Conservation (phyloP, 2,329 filamentous ascomycete genomes). For the Pseudocercospora vitis region DNA sequence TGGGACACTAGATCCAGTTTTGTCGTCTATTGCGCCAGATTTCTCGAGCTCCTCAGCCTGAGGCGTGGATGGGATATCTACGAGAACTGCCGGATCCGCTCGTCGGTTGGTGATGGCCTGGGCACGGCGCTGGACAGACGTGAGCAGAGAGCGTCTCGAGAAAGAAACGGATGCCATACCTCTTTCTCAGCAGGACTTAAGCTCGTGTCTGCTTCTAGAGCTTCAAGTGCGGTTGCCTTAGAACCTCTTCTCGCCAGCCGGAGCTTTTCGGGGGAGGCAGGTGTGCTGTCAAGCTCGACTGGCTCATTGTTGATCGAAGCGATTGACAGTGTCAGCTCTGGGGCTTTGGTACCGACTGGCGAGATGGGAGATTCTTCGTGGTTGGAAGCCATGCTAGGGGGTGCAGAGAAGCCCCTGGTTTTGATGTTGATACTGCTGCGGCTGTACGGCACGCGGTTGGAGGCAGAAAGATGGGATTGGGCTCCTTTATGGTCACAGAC, state of each 20-base stretch:
- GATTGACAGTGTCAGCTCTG: conserved; percentile 41
- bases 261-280: conserved; percentile 30
- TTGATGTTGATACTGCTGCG: no score
- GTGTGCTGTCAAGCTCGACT: conserved; percentile 46
- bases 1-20: background rate
- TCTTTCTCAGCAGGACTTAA: conserved; percentile 31
- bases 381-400: conserved; percentile 17
- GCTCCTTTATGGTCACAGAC: no score
- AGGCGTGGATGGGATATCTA: conserved; percentile 47
- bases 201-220: conserved; percentile 15
- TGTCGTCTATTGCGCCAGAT: conserved; percentile 19
- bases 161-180: conserved; percentile 9
- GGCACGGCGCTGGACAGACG: conserved; percentile 27
- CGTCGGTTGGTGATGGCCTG: conserved; percentile 41
- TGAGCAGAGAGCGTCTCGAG: background rate
- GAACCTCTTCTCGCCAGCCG: conserved; percentile 19
- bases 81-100: conserved; percentile 47
- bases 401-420: background rate
- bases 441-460: background rate
- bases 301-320: conserved; percentile 47
- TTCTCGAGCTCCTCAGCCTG: conserved; percentile 47
- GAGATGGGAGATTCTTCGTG: conserved; percentile 29
- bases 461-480: background rate
- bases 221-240: conserved; percentile 21
- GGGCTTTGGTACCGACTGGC: conserved; percentile 28